phyloP scores from a whole-genome alignment of 805 yeast species.

The Lipomyces oligophaga region DNA sequence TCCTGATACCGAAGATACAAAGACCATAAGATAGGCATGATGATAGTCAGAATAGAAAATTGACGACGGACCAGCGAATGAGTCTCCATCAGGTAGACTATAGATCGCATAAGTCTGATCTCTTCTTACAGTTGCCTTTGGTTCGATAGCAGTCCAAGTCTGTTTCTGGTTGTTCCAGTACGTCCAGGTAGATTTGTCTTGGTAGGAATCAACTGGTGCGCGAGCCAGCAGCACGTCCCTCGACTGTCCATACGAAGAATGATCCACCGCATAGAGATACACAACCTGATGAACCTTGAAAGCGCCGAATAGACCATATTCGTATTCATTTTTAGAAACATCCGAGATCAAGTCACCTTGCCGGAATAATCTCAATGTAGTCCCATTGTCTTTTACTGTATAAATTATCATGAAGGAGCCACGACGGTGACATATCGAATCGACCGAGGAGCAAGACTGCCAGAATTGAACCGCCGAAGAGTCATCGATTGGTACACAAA shows the following conservation, averaged over 20 bases:
- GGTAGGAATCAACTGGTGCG: neutral
- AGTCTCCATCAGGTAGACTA: neutral
- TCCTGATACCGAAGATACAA: neutral
- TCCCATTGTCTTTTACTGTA: neutral
- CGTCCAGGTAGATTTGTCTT: neutral
- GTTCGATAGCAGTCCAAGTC: neutral
- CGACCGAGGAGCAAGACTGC: neutral
- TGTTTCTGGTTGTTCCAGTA: neutral
- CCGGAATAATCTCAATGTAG: neutral
- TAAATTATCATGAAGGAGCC: neutral
- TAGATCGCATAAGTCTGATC: neutral
- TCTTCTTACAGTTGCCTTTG: neutral
- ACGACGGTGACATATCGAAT: neutral
- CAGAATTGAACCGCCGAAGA: neutral
- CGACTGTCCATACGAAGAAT: neutral
- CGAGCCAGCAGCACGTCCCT: neutral
- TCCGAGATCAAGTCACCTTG: neutral
- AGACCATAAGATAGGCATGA: slow-evolving; percentile 1
- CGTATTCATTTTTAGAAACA: neutral
- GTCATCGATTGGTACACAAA: neutral
- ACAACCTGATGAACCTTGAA: neutral
- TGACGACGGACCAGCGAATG: neutral
- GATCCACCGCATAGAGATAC: neutral
- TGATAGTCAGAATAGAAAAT: slow-evolving; percentile 1
- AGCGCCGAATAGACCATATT: neutral